A percentile compares a stretch with the other conserved stretches of the same genome.
phyloP scores from a whole-genome alignment of 192 early-diverging fungal species.

The Backusella psychrophila region DNA sequence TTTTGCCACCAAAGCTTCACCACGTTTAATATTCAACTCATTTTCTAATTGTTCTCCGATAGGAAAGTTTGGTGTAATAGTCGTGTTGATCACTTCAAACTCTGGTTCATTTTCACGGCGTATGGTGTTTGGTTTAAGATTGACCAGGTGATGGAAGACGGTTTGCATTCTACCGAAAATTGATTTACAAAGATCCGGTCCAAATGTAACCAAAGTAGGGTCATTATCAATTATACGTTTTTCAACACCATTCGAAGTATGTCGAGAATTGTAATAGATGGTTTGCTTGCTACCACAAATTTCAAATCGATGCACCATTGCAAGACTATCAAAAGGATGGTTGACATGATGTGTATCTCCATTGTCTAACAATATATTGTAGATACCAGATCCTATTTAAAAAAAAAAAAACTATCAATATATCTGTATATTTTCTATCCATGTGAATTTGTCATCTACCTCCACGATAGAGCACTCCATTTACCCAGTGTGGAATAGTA shows the following conservation, averaged over 20 bases:
- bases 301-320: constrained; percentile 32
- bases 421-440: neutral
- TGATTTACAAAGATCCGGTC: constrained; percentile 33
- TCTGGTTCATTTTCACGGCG: constrained; percentile 25
- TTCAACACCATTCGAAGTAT: constrained; percentile 31
- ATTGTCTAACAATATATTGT: constrained; percentile 29
- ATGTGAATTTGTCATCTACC: constrained; percentile 8
- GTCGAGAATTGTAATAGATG: constrained; percentile 28
- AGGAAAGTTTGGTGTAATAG: constrained; percentile 38
- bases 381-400: constrained; percentile 26
- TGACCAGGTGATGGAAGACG: constrained; percentile 24
- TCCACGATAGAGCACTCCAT: constrained; percentile 30
- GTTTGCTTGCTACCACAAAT: constrained; percentile 17
- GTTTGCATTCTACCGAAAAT: constrained; percentile 32
- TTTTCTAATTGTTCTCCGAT: constrained; percentile 17
- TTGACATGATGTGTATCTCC: constrained; percentile 30
- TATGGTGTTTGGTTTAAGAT: constrained; percentile 5
- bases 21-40: constrained; percentile 17
- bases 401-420: neutral
- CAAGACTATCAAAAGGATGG: constrained; percentile 39
- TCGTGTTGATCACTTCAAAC: constrained; percentile 36
- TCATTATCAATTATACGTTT: constrained; percentile 24
- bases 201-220: constrained; percentile 35
- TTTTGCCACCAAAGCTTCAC: constrained; percentile 32
- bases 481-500: constrained; percentile 27